phyloP scores from a whole-genome alignment of 768 basidiomycete species.

The Galerina sulciceps region DNA sequence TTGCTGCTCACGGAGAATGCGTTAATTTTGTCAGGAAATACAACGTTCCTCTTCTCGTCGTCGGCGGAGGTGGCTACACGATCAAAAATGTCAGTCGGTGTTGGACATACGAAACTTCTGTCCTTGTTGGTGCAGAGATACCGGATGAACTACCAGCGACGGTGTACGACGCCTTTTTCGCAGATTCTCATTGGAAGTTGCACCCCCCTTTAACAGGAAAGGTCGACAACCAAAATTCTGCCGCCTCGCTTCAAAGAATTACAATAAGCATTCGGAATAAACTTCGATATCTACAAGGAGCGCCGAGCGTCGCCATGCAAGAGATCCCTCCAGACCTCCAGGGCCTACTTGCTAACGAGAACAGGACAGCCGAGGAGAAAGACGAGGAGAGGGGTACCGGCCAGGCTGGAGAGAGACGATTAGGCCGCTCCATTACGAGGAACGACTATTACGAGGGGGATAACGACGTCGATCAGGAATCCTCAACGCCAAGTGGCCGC shows the following conservation, averaged over 20 bases:
- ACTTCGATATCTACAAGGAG: conserved; percentile 90
- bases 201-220: conserved; percentile 92
- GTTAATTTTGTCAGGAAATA: conserved; percentile 96
- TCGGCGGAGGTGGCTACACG: conserved; percentile 97
- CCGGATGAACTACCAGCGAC: conserved; percentile 89
- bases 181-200: conserved; percentile 88
- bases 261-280: conserved; percentile 86
- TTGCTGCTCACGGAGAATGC: conserved; percentile 97
- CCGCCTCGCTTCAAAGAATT: conserved; percentile 83
- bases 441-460: conserved; percentile 82
- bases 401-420: conserved; percentile 56
- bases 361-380: conserved; percentile 66
- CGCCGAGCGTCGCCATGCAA: conserved; percentile 96
- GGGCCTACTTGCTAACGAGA: conserved; percentile 75
- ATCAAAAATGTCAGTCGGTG: conserved; percentile 98
- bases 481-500: conserved; percentile 14
- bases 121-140: conserved; percentile 82
- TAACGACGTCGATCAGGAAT: conserved; percentile 63
- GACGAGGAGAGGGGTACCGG: conserved; percentile 68
- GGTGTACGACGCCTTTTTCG: conserved; percentile 92
- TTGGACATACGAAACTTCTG: conserved; percentile 98
- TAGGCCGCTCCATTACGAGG: conserved; percentile 53
- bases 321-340: conserved; percentile 94
- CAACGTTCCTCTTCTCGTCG: conserved; percentile 85
- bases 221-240: conserved; percentile 91